Percentiles rank a stretch among this genome's conserved stretches.
Conservation (phyloP, 805 yeast species). For the Pichia cephalocereana region DNA sequence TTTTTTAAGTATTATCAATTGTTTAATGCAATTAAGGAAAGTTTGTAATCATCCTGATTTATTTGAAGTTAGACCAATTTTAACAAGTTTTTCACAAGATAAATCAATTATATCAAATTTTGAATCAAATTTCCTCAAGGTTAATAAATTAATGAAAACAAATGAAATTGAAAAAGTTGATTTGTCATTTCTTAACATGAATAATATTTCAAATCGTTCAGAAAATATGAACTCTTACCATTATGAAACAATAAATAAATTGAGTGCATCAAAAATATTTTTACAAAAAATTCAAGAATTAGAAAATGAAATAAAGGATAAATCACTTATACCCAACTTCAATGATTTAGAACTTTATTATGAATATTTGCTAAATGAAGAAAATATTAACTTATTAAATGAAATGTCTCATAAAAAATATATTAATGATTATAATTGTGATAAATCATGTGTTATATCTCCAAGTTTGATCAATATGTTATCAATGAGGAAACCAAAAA, state of each 20-base stretch:
- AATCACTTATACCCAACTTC: constrained; percentile 21
- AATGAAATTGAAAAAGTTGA: constrained; percentile 26
- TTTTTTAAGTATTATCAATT: constrained; percentile 87
- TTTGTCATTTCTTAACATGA: constrained; percentile 51
- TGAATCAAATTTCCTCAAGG: constrained; percentile 30
- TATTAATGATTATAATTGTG: constrained; percentile 58
- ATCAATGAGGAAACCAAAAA: constrained; percentile 22
- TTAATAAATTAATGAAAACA: constrained; percentile 25
- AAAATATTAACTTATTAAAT: constrained; percentile 43
- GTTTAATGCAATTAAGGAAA: constrained; percentile 94
- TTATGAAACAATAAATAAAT: constrained; percentile 31
- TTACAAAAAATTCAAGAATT: constrained; percentile 35
- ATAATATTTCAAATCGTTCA: constrained; percentile 26
- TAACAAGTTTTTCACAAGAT: constrained; percentile 77
- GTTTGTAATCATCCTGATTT: constrained; percentile 89
- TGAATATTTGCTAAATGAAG: constrained; percentile 42
- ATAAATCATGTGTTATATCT: constrained; percentile 61
- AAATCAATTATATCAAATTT: constrained; percentile 49
- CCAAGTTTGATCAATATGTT: constrained; percentile 41
- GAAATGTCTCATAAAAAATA: constrained; percentile 48
- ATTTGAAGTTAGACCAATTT: constrained; percentile 91
- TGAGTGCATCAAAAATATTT: constrained; percentile 42
- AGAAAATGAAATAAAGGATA: constrained; percentile 27
- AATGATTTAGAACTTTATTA: constrained; percentile 49
- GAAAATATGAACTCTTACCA: constrained; percentile 31